Percentiles rank a stretch among this genome's conserved stretches.
Evolutionary conservation across 345 rosid species (phyloP).

Genomic region (Isatis tinctoria): DNA sequence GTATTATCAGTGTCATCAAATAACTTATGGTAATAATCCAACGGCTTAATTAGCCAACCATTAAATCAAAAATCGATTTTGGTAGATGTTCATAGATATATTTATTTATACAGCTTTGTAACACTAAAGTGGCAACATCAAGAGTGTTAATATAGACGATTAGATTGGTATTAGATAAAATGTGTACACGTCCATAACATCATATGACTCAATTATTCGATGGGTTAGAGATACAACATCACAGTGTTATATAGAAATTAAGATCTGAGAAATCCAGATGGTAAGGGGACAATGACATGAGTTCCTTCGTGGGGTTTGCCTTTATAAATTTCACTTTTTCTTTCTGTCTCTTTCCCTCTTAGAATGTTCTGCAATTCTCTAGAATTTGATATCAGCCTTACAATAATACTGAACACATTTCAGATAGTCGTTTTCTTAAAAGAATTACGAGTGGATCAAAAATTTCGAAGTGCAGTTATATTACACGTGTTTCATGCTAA

Average conservation of each 20-base stretch:
- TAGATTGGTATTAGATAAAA: background rate
- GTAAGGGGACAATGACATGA: slow-evolving; percentile 26
- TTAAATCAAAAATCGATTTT: background rate
- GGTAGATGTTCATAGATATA: background rate
- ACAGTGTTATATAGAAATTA: background rate
- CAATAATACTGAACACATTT: background rate
- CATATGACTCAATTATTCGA: slow-evolving; percentile 15
- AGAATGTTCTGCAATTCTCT: slow-evolving; percentile 13
- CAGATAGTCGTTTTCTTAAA: background rate
- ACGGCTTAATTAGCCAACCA: background rate
- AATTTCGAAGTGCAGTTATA: background rate
- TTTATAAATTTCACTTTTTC: background rate
- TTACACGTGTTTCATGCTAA: background rate
- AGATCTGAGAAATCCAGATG: background rate
- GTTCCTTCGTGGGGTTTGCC: slow-evolving; percentile 16
- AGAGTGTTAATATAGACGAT: background rate
- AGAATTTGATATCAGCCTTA: slow-evolving; percentile 9
- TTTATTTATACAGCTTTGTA: background rate
- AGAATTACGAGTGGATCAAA: background rate
- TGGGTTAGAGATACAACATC: background rate
- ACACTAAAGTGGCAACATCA: background rate
- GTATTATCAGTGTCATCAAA: background rate
- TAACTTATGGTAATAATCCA: background rate
- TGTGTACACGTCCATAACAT: slow-evolving; percentile 13
- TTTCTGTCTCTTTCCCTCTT: slow-evolving; percentile 18